Evolutionary conservation across 345 rosid genomes (phyloP), one percentile per base, ranked within the genome.

Genomic region (Geranium brycei): DNA sequence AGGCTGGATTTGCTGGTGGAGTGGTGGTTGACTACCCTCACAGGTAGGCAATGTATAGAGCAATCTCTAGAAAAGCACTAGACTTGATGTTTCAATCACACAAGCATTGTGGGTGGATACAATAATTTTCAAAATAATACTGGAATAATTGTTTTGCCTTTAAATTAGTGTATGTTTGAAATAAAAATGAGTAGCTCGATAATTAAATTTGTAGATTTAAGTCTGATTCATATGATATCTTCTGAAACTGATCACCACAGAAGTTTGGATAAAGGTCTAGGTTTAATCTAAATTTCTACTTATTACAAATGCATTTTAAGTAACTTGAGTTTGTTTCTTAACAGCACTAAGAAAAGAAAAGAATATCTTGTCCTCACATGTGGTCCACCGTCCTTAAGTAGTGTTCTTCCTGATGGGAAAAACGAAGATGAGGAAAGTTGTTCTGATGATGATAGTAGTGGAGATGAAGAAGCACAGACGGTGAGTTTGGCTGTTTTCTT

Each of bases 1-100:
- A 83, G 56, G 86, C 96, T 77, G 96, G 97, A 60, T 93, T 93
- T 75, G 84, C 95, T 31, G 96, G 99, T 58, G 96, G 97, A 17
- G 85, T 93, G 60, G 96, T 93, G 67, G 83, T 90, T 35, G 97
- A 93, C 68, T 93, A 67, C 71, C 99, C 99, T 1, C 96, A 83
- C 77, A 93, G 99, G 97, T 93, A 80, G 66, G 58, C 61, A 17
- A 38, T 17, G 41, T 32, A 57, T 17, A 51, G 23, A 4, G 8
- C 7, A 17, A 3, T 19, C 18, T 13, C 7, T 4, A 60, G 61
- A 8, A 19, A 61, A 47, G 15, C 14, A 2, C 15, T 32, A 12
- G 28, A 23, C 12, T 11, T 51, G 47, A 1, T 28, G 60, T 28
- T 19, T 58, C 0, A 1, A 12, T 8, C 53, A 47, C 53, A 13